These are phyloP conservation scores for Luvunga scandens DNA, from an alignment of 345 rosid genomes.

Conservation along the genomic window DNA sequence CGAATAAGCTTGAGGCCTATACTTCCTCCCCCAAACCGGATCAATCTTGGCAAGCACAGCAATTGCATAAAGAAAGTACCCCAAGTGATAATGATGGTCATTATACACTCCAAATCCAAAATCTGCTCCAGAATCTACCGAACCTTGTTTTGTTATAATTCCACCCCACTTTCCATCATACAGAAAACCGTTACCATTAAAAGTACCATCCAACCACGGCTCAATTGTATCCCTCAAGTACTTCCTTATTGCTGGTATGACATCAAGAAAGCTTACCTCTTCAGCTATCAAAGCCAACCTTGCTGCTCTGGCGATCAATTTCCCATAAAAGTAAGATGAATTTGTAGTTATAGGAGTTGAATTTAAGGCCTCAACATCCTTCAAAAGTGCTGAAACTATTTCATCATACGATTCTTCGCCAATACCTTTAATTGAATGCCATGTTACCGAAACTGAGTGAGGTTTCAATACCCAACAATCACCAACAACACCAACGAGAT, in stretches of 20 bases:
- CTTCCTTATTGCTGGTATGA: conserved; percentile 57
- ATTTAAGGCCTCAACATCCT: conserved; percentile 60
- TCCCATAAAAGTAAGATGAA: conserved; percentile 80
- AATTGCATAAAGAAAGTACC: conserved; percentile 84
- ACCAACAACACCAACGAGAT: conserved; percentile 77
- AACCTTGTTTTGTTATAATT: conserved; percentile 66
- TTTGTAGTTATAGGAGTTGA: conserved; percentile 44
- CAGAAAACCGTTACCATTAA: conserved; percentile 68
- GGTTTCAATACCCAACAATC: conserved; percentile 75
- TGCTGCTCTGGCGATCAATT: conserved; percentile 82
- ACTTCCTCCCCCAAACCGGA: conserved; percentile 82
- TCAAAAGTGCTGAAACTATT: conserved; percentile 60
- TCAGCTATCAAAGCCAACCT: conserved; percentile 88
- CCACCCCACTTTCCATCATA: conserved; percentile 92
- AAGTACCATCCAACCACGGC: conserved; percentile 87
- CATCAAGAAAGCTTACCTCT: conserved; percentile 63
- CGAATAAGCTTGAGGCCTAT: conserved; percentile 71
- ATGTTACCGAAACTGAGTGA: conserved; percentile 64
- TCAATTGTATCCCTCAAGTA: conserved; percentile 71
- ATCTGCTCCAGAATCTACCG: conserved; percentile 65
- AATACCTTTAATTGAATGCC: conserved; percentile 81
- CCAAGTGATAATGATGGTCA: conserved; percentile 83
- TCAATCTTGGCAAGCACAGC: conserved; percentile 87
- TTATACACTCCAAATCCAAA: conserved; percentile 82
- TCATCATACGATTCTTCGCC: conserved; percentile 46